A percentile compares a stretch with the other conserved stretches of the same genome.
Evolutionary conservation across 345 rosid genomes (phyloP).

Genomic region (sweet orange (Citrus sinensis)): DNA sequence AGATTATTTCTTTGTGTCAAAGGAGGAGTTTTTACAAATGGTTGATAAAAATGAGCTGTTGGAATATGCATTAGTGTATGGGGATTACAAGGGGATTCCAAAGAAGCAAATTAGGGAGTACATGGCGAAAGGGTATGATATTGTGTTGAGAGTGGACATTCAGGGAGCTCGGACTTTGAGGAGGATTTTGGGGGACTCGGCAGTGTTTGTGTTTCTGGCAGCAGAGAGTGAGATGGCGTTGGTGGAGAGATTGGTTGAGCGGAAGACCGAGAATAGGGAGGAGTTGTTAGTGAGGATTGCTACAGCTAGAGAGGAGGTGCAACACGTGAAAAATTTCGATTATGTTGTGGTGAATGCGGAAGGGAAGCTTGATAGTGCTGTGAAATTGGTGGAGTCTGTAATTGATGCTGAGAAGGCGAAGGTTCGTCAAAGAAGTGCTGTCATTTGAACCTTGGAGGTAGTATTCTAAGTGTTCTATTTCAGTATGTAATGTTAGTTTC

Average conservation of each 20-base stretch:
- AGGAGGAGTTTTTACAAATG: conserved; percentile 69
- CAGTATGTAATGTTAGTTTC: background rate
- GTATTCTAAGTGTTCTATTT: background rate
- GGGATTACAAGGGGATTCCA: conserved; percentile 90
- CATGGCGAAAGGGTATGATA: conserved; percentile 67
- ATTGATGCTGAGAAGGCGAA: conserved; percentile 94
- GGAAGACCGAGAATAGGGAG: conserved; percentile 82
- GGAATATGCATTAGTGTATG: conserved; percentile 87
- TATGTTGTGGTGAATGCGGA: conserved; percentile 80
- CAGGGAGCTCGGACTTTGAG: conserved; percentile 81
- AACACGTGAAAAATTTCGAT: conserved; percentile 61
- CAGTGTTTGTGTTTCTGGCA: conserved; percentile 70
- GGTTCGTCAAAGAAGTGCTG: conserved; percentile 64
- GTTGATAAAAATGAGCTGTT: conserved; percentile 66
- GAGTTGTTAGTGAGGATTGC: conserved; percentile 75
- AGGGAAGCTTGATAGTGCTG: conserved; percentile 77
- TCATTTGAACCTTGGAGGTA: conserved; percentile 35
- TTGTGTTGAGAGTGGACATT: conserved; percentile 83
- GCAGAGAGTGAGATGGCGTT: conserved; percentile 83
- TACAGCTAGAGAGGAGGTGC: conserved; percentile 83
- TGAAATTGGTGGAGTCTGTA: conserved; percentile 57
- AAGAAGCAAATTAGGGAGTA: conserved; percentile 76
- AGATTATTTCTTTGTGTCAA: conserved; percentile 76
- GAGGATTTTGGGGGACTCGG: conserved; percentile 66
- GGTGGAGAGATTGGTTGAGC: conserved; percentile 76